These are phyloP conservation scores for Priceomyces fermenticarens DNA, from an alignment of 805 yeast genomes.

Conservation along the genomic window DNA sequence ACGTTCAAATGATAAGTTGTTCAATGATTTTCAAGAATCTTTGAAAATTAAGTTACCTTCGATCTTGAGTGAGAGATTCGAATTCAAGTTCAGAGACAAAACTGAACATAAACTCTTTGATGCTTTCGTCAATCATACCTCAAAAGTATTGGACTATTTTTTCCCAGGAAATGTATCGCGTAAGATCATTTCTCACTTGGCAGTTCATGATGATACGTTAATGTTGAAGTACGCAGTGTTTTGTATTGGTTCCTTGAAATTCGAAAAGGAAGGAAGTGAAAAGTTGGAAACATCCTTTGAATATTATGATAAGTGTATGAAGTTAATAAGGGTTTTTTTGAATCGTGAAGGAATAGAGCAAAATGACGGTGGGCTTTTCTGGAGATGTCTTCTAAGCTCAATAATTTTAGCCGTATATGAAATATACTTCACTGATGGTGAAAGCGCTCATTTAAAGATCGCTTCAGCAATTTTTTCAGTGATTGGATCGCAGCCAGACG, in stretches of 20 bases:
- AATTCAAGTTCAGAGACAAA: constrained; percentile 14
- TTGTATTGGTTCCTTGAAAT: constrained; percentile 34
- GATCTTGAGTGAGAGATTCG: constrained; percentile 2
- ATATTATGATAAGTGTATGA: constrained; percentile 35
- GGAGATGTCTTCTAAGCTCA: constrained; percentile 37
- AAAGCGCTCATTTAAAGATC: constrained; percentile 36
- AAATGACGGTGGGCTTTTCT: constrained; percentile 24
- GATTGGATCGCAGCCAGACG: constrained; percentile 17
- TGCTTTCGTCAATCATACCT: constrained; percentile 26
- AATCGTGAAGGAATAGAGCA: constrained; percentile 21
- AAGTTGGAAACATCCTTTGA: constrained; percentile 32
- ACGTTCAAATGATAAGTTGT: constrained; percentile 21
- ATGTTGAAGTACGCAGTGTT: constrained; percentile 36
- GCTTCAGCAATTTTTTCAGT: constrained; percentile 33
- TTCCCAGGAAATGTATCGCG: constrained; percentile 26
- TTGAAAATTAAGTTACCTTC: constrained; percentile 16
- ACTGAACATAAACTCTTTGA: constrained; percentile 32
- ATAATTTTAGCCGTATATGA: constrained; percentile 37
- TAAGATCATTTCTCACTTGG: constrained; percentile 32
- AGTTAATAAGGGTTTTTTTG: constrained; percentile 28
- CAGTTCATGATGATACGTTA: constrained; percentile 36
- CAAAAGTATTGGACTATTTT: constrained; percentile 31
- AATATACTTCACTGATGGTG: constrained; percentile 35
- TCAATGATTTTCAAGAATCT: constrained; percentile 18
- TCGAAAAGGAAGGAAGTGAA: constrained; percentile 26